Evolutionary conservation across 495 filamentous ascomycete genomes (phyloP).

Genomic region (Rhypophila decipiens): DNA sequence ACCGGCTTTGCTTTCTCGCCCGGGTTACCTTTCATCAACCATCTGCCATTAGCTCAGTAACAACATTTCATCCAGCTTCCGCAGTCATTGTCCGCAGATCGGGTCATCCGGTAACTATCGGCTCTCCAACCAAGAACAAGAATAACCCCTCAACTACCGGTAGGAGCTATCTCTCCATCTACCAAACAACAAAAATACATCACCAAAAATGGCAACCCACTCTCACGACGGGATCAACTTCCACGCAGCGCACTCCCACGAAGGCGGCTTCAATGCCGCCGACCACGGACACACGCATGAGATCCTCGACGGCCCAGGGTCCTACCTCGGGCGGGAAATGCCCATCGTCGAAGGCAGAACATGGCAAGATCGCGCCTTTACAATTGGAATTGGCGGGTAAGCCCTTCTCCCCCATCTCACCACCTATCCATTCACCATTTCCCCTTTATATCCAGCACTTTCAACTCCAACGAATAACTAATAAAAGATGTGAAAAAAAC

Average conservation of each 20-base stretch:
- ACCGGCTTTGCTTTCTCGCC: too few species aligned
- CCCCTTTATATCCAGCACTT: conserved; percentile 9
- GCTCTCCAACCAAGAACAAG: too few species aligned
- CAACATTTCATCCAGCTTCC: too few species aligned
- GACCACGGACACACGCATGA: conserved; percentile 96
- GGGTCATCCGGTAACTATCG: too few species aligned
- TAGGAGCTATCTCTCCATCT: too few species aligned
- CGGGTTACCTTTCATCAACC: too few species aligned
- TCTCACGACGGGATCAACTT: conserved; percentile 27
- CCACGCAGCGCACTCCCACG: conserved; percentile 56
- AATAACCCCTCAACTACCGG: too few species aligned
- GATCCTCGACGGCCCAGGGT: conserved; percentile 90
- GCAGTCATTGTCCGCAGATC: too few species aligned
- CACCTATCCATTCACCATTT: too few species aligned
- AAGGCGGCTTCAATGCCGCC: conserved; percentile 47
- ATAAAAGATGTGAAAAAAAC: not conserved
- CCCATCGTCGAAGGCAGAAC: conserved; percentile 80
- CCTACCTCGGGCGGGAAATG: conserved; percentile 86
- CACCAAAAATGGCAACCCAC: conserved; percentile 5
- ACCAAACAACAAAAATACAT: too few species aligned
- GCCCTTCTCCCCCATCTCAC: conserved; percentile 15
- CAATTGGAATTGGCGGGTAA: conserved; percentile 93
- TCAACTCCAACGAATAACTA: not conserved
- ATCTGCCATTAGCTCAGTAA: too few species aligned
- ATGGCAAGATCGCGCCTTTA: conserved; percentile 90